phyloP scores from a whole-genome alignment of 768 basidiomycete genomes.

The Tubosaeta sp. region DNA sequence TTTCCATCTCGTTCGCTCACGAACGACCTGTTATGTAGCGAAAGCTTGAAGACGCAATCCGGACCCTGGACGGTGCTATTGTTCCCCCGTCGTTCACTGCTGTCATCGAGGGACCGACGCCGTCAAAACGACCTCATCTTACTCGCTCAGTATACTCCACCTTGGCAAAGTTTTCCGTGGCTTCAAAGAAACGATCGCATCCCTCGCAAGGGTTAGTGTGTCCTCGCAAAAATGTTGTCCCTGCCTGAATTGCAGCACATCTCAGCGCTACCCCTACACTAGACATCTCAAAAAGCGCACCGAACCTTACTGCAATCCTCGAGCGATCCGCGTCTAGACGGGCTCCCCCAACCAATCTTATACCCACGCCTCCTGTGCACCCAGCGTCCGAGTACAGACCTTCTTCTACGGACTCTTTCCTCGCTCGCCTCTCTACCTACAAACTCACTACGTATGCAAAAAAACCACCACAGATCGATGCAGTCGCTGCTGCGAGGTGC shows the following conservation, averaged over 20 bases:
- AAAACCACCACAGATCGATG: conserved; percentile 69
- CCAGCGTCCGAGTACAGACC: conserved; percentile 66
- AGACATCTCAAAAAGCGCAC: conserved; percentile 52
- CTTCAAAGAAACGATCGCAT: conserved; percentile 41
- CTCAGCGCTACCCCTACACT: conserved; percentile 10
- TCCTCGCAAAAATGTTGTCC: neutral
- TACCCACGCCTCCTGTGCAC: conserved; percentile 20
- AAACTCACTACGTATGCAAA: conserved; percentile 78
- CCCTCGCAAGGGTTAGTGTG: conserved; percentile 25
- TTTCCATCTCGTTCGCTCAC: neutral
- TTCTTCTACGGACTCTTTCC: conserved; percentile 69
- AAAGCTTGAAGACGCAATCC: conserved; percentile 79
- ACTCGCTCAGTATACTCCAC: conserved; percentile 71
- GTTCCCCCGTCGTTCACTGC: conserved; percentile 31
- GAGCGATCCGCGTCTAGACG: conserved; percentile 57
- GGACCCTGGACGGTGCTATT: conserved; percentile 63
- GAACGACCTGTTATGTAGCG: conserved; percentile 39
- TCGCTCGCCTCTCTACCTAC: conserved; percentile 70
- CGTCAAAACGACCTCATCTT: conserved; percentile 51
- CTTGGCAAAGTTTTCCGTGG: conserved; percentile 72
- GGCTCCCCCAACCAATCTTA: conserved; percentile 45
- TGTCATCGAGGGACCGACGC: conserved; percentile 28
- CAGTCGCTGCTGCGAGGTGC: conserved; percentile 76
- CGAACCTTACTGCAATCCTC: conserved; percentile 68
- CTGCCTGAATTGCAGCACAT: conserved; percentile 3